Conservation (phyloP, 2,329 filamentous ascomycete species). For the Dothideomycetidae sp. region DNA sequence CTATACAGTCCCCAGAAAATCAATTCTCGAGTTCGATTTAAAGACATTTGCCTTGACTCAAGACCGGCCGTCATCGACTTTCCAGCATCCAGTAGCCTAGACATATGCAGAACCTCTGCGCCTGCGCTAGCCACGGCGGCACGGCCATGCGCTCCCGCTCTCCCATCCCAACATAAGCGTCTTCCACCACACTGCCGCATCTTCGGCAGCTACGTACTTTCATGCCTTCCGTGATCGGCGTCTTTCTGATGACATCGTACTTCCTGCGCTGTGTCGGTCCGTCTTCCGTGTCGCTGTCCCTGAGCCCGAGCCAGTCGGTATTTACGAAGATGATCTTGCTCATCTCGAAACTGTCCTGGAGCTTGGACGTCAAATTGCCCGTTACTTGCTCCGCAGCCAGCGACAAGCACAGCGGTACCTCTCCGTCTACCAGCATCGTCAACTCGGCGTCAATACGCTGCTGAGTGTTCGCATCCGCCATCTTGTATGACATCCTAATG, state of each 20-base stretch:
- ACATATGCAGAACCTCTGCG: conserved; percentile 20
- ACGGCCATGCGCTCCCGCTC: conserved; percentile 8
- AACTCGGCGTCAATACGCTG: conserved; percentile 37
- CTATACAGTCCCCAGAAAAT: too few species aligned
- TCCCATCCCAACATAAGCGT: conserved; percentile 18
- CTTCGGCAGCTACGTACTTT: conserved; percentile 30
- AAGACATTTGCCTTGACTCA: too few species aligned
- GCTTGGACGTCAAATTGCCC: conserved; percentile 35
- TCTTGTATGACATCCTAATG: conserved; percentile 44
- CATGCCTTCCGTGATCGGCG: conserved; percentile 22
- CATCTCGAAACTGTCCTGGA: conserved; percentile 48
- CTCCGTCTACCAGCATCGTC: conserved; percentile 38
- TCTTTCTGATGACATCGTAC: conserved; percentile 43
- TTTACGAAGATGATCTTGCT: conserved; percentile 59
- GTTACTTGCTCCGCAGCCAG: conserved; percentile 36
- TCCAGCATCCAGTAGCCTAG: conserved; percentile 13
- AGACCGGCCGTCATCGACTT: too few species aligned
- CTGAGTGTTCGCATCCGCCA: conserved; percentile 29
- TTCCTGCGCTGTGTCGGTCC: conserved; percentile 45
- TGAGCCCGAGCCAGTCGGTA: conserved; percentile 53
- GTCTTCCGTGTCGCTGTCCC: conserved; percentile 38
- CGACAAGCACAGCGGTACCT: conserved; percentile 37
- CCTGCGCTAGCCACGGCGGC: conserved; percentile 19
- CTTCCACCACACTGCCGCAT: conserved; percentile 34
- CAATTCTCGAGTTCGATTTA: too few species aligned